phyloP scores from a whole-genome alignment of 305 asterid genomes.

The Fraxinus greggii region DNA sequence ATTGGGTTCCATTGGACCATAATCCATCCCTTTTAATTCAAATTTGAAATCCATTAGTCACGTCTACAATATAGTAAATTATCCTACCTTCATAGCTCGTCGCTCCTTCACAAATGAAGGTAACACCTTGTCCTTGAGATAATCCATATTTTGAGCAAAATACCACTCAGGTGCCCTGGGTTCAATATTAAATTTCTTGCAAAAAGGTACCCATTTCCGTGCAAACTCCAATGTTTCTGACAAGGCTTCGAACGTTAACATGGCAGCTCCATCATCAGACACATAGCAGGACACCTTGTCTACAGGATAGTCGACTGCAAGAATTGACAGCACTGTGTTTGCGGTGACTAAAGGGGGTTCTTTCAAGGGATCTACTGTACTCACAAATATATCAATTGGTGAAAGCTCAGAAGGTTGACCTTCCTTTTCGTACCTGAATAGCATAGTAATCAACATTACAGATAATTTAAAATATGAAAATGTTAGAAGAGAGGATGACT shows the following conservation, averaged over 20 bases:
- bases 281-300: conserved; percentile 38
- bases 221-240: conserved; percentile 44
- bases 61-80: not conserved
- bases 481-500: not conserved
- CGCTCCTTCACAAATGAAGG: conserved; percentile 36
- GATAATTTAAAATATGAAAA: not conserved
- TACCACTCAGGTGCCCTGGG: conserved; percentile 50
- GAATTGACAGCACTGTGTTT: conserved; percentile 44
- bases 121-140: conserved; percentile 33
- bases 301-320: conserved; percentile 41
- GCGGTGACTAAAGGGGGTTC: conserved; percentile 50
- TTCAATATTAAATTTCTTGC: conserved; percentile 43
- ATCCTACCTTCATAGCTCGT: conserved; percentile 34
- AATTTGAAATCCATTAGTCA: not conserved
- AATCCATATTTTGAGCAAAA: conserved; percentile 33
- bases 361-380: conserved; percentile 41
- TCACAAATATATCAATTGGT: conserved; percentile 40
- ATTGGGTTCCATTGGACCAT: not conserved
- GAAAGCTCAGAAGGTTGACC: conserved; percentile 41
- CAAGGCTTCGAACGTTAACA: conserved; percentile 45
- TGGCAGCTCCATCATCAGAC: conserved; percentile 49
- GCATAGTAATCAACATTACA: not conserved
- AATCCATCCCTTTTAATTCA: not conserved
- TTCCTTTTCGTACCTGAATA: conserved; percentile 39
- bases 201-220: conserved; percentile 45